A percentile compares a stretch with the other conserved stretches of the same genome.
These are phyloP conservation scores for Alternaria arborescens DNA, from an alignment of 2,329 filamentous ascomycete species.

Conservation along the genomic window DNA sequence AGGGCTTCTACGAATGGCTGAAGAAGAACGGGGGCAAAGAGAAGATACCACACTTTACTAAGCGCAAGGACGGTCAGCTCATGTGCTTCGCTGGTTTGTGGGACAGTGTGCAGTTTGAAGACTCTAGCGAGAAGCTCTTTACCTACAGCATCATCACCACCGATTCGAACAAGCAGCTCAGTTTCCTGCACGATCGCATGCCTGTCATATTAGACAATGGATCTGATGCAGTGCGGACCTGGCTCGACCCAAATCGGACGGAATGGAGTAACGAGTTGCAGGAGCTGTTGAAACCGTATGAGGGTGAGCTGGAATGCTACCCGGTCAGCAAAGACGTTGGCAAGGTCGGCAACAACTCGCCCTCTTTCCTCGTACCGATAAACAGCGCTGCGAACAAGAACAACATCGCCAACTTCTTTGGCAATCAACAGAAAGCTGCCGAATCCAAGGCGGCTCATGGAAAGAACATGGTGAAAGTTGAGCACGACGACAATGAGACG, in stretches of 20 bases:
- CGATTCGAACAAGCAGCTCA: conserved; percentile 80
- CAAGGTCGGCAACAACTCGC: conserved; percentile 91
- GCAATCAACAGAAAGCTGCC: conserved; percentile 59
- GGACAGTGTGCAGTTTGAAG: conserved; percentile 85
- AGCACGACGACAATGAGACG: conserved; percentile 52
- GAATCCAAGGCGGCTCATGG: conserved; percentile 30
- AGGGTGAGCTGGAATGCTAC: conserved; percentile 83
- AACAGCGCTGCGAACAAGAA: conserved; percentile 87
- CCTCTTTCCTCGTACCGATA: conserved; percentile 82
- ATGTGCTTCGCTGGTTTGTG: conserved; percentile 93
- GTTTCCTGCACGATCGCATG: conserved; percentile 94
- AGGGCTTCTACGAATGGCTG: conserved; percentile 97
- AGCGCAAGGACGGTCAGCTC: conserved; percentile 79
- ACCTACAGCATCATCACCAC: conserved; percentile 97
- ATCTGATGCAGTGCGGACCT: conserved; percentile 73
- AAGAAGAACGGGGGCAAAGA: conserved; percentile 79
- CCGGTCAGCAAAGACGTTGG: conserved; percentile 88
- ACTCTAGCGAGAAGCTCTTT: conserved; percentile 74
- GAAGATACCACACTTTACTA: conserved; percentile 85
- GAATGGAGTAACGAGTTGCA: conserved; percentile 85
- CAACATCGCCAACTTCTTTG: conserved; percentile 95
- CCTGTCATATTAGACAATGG: conserved; percentile 86
- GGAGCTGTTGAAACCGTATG: conserved; percentile 77
- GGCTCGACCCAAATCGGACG: conserved; percentile 77
- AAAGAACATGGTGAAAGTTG: conserved; percentile 42